These are phyloP conservation scores for Herpotrichia juniperi DNA, from an alignment of 2,329 filamentous ascomycete genomes.

Conservation along the genomic window DNA sequence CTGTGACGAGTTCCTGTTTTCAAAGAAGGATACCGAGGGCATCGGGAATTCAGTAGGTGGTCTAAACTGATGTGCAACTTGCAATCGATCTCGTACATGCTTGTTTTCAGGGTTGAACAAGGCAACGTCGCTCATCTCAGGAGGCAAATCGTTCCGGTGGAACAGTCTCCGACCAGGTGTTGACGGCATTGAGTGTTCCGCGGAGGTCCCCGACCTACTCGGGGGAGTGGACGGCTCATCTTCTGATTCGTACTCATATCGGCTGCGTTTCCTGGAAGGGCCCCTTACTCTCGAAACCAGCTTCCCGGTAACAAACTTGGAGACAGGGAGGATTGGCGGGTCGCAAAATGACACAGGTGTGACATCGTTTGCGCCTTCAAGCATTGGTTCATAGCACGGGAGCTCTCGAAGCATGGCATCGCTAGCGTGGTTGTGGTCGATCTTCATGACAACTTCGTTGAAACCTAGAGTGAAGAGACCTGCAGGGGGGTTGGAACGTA, in stretches of 20 bases:
- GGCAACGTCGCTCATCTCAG: conserved; percentile 78
- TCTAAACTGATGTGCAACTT: conserved; percentile 89
- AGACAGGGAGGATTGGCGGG: conserved; percentile 76
- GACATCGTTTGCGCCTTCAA: conserved; percentile 38
- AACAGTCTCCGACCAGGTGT: conserved; percentile 47
- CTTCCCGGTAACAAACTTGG: conserved; percentile 83
- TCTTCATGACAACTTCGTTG: conserved; percentile 79
- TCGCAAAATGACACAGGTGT: conserved; percentile 41
- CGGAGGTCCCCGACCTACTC: conserved; percentile 47
- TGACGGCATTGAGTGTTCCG: conserved; percentile 49
- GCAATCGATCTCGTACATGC: conserved; percentile 84
- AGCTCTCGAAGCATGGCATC: conserved; percentile 81
- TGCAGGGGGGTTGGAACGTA: conserved; percentile 64
- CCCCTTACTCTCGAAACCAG: conserved; percentile 71
- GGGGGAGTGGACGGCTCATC: conserved; percentile 56
- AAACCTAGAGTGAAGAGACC: conserved; percentile 83
- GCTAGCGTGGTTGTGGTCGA: conserved; percentile 74
- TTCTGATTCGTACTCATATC: conserved; percentile 82
- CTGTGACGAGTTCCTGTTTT: conserved; percentile 83
- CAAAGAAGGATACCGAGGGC: conserved; percentile 90
- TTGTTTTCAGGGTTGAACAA: conserved; percentile 91
- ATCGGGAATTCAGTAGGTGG: conserved; percentile 91
- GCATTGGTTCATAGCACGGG: conserved; percentile 70
- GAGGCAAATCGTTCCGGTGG: conserved; percentile 59
- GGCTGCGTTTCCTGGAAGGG: conserved; percentile 75